A percentile compares a stretch with the other conserved stretches of the same genome.
phyloP scores from a whole-genome alignment of 208 protist genomes.

The Plasmodiophora brassicae region DNA sequence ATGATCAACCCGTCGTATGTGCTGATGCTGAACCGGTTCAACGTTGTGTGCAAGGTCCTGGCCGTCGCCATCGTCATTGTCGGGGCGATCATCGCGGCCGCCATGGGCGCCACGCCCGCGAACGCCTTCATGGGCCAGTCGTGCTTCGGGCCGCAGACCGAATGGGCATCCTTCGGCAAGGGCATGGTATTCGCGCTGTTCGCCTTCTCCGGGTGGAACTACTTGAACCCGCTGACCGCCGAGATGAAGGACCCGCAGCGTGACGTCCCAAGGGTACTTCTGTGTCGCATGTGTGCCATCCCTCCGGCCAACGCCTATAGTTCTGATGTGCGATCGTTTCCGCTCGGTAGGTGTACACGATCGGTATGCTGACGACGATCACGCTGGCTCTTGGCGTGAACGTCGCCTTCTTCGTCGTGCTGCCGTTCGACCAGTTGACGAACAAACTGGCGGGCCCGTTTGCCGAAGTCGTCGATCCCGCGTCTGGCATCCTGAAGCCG shows the following conservation, averaged over 20 bases:
- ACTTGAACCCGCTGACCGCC: not conserved
- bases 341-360: not conserved
- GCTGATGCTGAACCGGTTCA: slow-evolving; percentile 9
- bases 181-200: not conserved
- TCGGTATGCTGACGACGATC: not conserved
- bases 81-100: not conserved
- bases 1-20: slow-evolving; percentile 12
- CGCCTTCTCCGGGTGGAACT: not conserved
- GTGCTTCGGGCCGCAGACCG: not conserved
- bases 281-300: too few species aligned
- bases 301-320: too few species aligned
- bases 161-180: not conserved
- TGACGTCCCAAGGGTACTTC: not conserved
- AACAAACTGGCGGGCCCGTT: not conserved
- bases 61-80: not conserved
- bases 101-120: not conserved
- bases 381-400: not conserved
- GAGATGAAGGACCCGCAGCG: not conserved
- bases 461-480: not conserved
- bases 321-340: too few species aligned
- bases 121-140: not conserved
- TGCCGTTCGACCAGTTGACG: not conserved
- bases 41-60: slow-evolving; percentile 12
- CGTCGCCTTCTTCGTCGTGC: not conserved
- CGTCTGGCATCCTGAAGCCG: not conserved